A percentile compares a stretch with the other conserved stretches of the same genome.
Conservation (phyloP, 2,329 filamentous ascomycete species). For the Rachicladosporium sp. region DNA sequence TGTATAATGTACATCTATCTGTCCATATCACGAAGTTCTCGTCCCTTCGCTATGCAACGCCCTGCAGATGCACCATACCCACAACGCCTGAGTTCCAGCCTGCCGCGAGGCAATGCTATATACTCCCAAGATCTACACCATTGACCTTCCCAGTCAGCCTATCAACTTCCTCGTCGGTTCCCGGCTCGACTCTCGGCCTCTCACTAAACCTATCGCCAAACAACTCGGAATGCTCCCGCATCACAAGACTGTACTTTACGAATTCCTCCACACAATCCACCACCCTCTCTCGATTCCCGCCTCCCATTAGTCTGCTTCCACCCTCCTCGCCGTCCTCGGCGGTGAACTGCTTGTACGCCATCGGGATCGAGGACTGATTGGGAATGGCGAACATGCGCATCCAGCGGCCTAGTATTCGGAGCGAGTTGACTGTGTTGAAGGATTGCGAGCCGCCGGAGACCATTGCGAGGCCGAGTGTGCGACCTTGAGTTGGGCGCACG, state of each 20-base stretch:
- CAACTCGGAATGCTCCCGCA: slow-evolving; percentile 48
- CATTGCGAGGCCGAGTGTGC: slow-evolving; percentile 50
- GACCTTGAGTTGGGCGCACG: slow-evolving; percentile 53
- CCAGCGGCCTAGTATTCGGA: slow-evolving; percentile 55
- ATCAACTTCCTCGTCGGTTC: slow-evolving; percentile 1
- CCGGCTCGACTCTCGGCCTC: slow-evolving; percentile 19
- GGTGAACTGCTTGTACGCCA: slow-evolving; percentile 48
- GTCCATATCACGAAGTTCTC: no score
- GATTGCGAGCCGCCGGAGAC: slow-evolving; percentile 53
- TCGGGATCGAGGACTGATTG: slow-evolving; percentile 53
- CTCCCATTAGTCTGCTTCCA: slow-evolving; percentile 15
- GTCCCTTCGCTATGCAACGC: no score
- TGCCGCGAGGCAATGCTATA: no score
- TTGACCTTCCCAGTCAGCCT: background rate
- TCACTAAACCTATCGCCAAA: slow-evolving; percentile 55
- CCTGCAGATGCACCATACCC: no score
- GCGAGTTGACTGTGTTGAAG: slow-evolving; percentile 54
- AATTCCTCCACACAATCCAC: slow-evolving; percentile 51
- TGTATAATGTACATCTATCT: no score
- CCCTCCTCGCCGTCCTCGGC: slow-evolving; percentile 5
- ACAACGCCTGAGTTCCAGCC: no score
- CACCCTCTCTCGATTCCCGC: slow-evolving; percentile 16
- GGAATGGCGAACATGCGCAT: slow-evolving; percentile 37
- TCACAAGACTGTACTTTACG: slow-evolving; percentile 55
- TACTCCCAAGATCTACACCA: no score